A percentile compares a stretch with the other conserved stretches of the same genome.
Evolutionary conservation across 2,329 filamentous ascomycete species (phyloP).

Genomic region (Blastomyces silverae): DNA sequence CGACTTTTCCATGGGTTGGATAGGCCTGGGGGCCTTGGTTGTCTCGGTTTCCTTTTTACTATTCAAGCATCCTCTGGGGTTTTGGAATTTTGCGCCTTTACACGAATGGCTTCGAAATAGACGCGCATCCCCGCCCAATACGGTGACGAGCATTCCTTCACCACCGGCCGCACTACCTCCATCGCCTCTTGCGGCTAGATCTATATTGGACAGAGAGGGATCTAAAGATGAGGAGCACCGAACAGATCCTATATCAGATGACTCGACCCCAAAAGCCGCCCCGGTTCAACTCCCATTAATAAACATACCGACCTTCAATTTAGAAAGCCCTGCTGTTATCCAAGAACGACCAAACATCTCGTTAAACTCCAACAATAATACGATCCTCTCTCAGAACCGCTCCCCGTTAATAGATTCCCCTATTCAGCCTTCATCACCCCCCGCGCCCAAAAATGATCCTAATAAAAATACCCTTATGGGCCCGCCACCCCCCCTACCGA

Average conservation of each 20-base stretch:
- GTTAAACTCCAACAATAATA: not conserved
- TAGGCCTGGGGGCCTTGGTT: conserved; percentile 36
- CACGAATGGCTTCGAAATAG: conserved; percentile 1
- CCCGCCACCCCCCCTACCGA: conserved; percentile 25
- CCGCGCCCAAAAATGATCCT: not conserved
- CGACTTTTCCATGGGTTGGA: conserved; percentile 36
- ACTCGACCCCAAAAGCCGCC: conserved; percentile 14
- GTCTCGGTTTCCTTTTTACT: conserved; percentile 37
- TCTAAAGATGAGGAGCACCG: not conserved
- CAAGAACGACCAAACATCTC: not conserved
- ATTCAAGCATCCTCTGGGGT: conserved; percentile 35
- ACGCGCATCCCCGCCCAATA: not conserved
- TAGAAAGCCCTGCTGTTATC: conserved; percentile 4
- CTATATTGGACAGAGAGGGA: not conserved
- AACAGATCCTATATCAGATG: conserved; percentile 12
- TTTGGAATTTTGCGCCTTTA: conserved; percentile 26
- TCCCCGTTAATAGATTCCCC: conserved; percentile 9
- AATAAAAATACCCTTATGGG: conserved; percentile 18
- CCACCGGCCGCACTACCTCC: not conserved
- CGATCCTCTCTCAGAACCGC: conserved; percentile 16
- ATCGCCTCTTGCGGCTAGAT: not conserved
- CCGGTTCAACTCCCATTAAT: not conserved
- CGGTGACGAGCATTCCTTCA: not conserved
- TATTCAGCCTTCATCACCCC: not conserved
- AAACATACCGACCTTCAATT: conserved; percentile 4